Percentiles rank a stretch among this genome's conserved stretches.
phyloP scores from a whole-genome alignment of 352 stramenopile genomes.

The Salisapilia sapeloensis region DNA sequence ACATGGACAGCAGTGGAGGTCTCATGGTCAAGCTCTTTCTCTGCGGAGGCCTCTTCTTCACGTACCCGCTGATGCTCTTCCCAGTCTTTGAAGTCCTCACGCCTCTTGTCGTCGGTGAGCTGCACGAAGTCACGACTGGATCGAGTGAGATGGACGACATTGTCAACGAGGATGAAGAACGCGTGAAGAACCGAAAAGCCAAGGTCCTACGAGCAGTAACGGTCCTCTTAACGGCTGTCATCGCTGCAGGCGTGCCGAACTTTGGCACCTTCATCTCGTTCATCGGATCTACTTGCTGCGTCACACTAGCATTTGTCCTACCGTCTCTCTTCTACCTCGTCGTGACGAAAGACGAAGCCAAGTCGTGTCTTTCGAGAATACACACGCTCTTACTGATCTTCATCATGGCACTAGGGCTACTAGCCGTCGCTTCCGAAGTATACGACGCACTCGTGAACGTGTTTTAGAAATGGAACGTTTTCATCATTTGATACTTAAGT shows the following conservation, averaged over 20 bases:
- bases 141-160: constrained; percentile 1
- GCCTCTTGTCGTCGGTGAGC: constrained; percentile 10
- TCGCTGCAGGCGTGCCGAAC: constrained; percentile 69
- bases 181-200: constrained; percentile 9
- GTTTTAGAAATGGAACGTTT: no score
- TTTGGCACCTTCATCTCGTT: constrained; percentile 87
- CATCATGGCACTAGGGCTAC: constrained; percentile 17
- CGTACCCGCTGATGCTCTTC: constrained; percentile 89
- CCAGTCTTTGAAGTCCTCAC: constrained; percentile 74
- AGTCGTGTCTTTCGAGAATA: constrained; percentile 5
- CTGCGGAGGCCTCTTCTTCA: constrained; percentile 82
- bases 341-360: constrained; percentile 26
- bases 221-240: constrained; percentile 58
- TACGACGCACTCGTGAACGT: constrained; percentile 11
- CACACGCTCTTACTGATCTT: constrained; percentile 12
- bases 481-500: no score
- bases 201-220: constrained; percentile 28
- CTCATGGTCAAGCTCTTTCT: constrained; percentile 77
- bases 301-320: constrained; percentile 79
- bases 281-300: constrained; percentile 83
- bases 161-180: not conserved
- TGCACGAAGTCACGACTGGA: constrained; percentile 5
- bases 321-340: constrained; percentile 72
- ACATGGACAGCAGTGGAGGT: constrained; percentile 44
- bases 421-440: constrained; percentile 15